Evolutionary conservation across 108 stramenopile genomes (phyloP).

Genomic region (Nannochloropsis oceanica): DNA sequence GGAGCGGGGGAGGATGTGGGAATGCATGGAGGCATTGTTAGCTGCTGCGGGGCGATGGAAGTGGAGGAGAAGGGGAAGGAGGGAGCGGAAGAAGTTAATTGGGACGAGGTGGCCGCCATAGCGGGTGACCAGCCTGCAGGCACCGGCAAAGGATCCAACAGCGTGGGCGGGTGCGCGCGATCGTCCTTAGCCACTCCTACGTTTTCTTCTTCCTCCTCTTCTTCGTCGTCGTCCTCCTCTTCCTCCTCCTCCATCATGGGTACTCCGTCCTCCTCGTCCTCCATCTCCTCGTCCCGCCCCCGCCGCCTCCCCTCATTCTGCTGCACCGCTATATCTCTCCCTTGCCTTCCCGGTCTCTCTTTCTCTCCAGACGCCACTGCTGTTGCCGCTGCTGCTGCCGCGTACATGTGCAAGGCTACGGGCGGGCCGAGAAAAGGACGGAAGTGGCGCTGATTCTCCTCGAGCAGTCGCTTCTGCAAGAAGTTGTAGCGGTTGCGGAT

Average conservation of each 20-base stretch:
- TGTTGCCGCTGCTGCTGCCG: not conserved
- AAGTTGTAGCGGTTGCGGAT: slow-evolving; percentile 5
- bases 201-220: not conserved
- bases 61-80: not conserved
- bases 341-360: not conserved
- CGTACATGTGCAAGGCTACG: not conserved
- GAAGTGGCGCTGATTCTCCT: not conserved
- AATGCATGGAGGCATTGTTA: too few relatives aligned
- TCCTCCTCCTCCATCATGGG: not conserved
- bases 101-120: not conserved
- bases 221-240: not conserved
- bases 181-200: not conserved
- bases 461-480: not conserved
- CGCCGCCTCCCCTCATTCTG: not conserved
- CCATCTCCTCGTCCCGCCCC: not conserved
- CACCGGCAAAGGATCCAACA: not conserved
- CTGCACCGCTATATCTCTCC: not conserved
- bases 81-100: not conserved
- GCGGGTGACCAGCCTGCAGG: not conserved
- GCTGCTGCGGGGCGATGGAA: not conserved
- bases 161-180: not conserved
- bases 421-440: not conserved
- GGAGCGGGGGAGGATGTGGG: too few relatives aligned
- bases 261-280: not conserved
- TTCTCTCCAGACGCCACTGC: not conserved